Conservation (phyloP, 2,329 filamentous ascomycete genomes). For the Simplicillium aogashimaense region DNA sequence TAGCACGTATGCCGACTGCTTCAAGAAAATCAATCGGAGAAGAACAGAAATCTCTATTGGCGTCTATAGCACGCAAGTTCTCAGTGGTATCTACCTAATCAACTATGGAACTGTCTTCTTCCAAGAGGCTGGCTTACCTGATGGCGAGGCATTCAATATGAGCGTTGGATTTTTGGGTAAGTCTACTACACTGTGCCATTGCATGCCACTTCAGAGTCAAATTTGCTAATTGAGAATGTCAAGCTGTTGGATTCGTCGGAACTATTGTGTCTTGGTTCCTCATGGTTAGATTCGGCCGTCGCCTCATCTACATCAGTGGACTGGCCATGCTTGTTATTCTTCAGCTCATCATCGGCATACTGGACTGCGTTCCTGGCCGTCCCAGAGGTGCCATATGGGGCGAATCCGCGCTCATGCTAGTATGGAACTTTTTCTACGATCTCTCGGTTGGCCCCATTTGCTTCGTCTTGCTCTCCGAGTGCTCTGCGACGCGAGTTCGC, state of each 20-base stretch:
- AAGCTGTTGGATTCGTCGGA: conserved; percentile 28
- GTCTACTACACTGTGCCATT: background rate
- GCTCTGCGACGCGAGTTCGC: conserved; percentile 28
- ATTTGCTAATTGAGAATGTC: conserved; percentile 16
- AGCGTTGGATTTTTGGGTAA: conserved; percentile 15
- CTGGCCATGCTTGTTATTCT: conserved; percentile 35
- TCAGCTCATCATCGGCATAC: conserved; percentile 29
- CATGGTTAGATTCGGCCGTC: conserved; percentile 25
- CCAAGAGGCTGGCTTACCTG: conserved; percentile 26
- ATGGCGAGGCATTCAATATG: conserved; percentile 19
- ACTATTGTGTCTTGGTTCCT: conserved; percentile 26
- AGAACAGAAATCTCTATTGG: conserved; percentile 39
- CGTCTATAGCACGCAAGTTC: conserved; percentile 53
- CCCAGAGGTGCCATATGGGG: conserved; percentile 18
- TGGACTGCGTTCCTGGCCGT: conserved; percentile 36
- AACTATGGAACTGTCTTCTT: conserved; percentile 40
- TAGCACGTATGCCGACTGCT: conserved; percentile 35
- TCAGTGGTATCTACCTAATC: conserved; percentile 54
- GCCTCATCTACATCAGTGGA: conserved; percentile 26
- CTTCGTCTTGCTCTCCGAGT: conserved; percentile 31
- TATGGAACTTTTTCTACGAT: conserved; percentile 25
- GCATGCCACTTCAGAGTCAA: no score
- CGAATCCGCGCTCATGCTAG: conserved; percentile 22
- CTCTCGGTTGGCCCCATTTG: conserved; percentile 36
- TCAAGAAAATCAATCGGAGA: conserved; percentile 31